phyloP scores from a whole-genome alignment of 495 filamentous ascomycete species.

The Xylaria venustula region DNA sequence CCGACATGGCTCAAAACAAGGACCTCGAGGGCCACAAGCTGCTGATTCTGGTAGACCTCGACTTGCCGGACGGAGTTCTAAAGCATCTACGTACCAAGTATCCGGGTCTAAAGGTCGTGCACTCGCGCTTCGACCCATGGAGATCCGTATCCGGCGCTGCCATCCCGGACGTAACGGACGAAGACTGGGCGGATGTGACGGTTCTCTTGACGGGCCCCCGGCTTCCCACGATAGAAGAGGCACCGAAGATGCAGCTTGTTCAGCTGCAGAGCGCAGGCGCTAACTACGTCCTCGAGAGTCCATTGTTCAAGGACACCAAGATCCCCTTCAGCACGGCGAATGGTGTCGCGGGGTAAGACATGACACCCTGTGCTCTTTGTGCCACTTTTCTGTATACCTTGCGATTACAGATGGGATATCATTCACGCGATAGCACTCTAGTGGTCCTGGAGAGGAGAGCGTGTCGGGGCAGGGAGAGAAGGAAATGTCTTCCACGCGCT shows the following conservation, averaged over 20 bases:
- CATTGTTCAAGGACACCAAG: constrained; percentile 61
- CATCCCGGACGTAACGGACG: constrained; percentile 11
- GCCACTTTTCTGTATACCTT: too few relatives aligned
- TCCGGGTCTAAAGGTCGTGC: constrained; percentile 50
- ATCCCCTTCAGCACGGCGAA: constrained; percentile 69
- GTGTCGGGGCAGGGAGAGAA: background rate
- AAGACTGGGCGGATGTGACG: constrained; percentile 58
- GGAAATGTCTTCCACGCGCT: background rate
- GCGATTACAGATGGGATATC: too few relatives aligned
- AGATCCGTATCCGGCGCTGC: background rate
- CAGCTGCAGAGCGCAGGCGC: constrained; percentile 75
- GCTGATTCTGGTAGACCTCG: constrained; percentile 46
- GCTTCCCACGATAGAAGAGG: constrained; percentile 46
- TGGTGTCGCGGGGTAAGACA: constrained; percentile 64
- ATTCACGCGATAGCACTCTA: too few relatives aligned
- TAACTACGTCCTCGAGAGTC: constrained; percentile 62
- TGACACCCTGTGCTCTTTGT: too few relatives aligned
- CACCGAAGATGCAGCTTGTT: constrained; percentile 63
- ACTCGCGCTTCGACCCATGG: constrained; percentile 17
- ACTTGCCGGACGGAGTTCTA: constrained; percentile 38
- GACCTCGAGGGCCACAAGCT: constrained; percentile 45
- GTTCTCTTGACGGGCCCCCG: constrained; percentile 59
- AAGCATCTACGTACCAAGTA: constrained; percentile 47
- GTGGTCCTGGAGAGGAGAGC: background rate
- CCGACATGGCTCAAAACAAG: constrained; percentile 28